Percentiles rank a stretch among this genome's conserved stretches.
Conservation (phyloP, 495 filamentous ascomycete species). For the Coniosporium apollinis region DNA sequence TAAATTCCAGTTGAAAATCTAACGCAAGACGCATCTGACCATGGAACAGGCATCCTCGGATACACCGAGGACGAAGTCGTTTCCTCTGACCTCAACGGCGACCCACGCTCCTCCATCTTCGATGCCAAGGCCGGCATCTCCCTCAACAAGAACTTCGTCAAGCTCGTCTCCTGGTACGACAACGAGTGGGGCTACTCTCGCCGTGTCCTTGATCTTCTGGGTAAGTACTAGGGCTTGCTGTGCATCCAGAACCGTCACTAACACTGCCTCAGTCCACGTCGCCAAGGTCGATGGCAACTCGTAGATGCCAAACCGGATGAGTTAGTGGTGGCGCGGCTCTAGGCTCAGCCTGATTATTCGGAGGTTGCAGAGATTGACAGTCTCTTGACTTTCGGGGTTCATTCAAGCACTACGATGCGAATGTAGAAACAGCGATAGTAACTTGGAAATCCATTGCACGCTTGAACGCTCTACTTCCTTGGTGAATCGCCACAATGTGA, state of each 20-base stretch:
- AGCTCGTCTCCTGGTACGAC: conserved; percentile 98
- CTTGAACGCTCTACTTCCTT: no score
- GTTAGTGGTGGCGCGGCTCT: no score
- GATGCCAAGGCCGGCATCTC: conserved; percentile 99
- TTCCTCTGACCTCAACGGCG: conserved; percentile 83
- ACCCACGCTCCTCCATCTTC: conserved; percentile 89
- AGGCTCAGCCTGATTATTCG: no score
- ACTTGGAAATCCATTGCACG: no score
- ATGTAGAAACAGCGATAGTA: no score
- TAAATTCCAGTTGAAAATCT: no score
- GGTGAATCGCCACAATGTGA: no score
- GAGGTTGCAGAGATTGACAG: no score
- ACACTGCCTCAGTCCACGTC: conserved; percentile 47
- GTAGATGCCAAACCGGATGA: no score
- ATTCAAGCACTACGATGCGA: no score
- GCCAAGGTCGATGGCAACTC: conserved; percentile 60
- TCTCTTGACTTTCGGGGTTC: no score
- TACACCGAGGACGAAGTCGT: conserved; percentile 98
- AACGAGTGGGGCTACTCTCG: conserved; percentile 95
- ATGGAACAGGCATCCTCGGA: conserved; percentile 52
- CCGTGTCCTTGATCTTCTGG: conserved; percentile 90
- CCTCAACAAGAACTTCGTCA: conserved; percentile 96
- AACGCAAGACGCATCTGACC: no score
- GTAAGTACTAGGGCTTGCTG: conserved; percentile 20
- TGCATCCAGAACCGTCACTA: conserved; percentile 4